Base-by-base conservation (phyloP, 1,139 yeast species). In the Spathaspora sp. region DNA sequence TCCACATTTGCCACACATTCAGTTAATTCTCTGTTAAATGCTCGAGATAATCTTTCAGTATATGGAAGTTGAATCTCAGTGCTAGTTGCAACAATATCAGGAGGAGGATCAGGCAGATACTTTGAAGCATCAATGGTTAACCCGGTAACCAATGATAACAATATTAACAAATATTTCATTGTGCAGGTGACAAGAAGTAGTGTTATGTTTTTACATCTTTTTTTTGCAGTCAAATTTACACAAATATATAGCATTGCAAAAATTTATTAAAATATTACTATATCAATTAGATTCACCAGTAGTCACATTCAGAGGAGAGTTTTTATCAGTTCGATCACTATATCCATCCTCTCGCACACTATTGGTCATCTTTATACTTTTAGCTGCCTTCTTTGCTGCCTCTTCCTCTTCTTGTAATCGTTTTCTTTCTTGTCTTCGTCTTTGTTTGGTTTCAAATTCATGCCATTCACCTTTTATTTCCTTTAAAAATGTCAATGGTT, bases 401-500 rank as follows among this genome's bases (percentile, higher is more conserved):
- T 46, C 54, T 41, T 52, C 56, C 43, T 66, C 74, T 7, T 71
- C 77, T 49, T 71, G 74, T 16, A 71, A 43, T 47, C 74, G 59
- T 49, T 73, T 73, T 39, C 83, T 73, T 61, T 80, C 82, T 57
- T 77, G 83, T 55, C 88, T 76, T 58, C 95, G 74, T 57, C 89
- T 81, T 67, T 84, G 85, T 65, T 93, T 90, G 4, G 97, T 95
- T 61, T 93, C 99, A 64, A 86, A 91, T 61, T 93, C 99, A 61
- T 93, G 99, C 95, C 98, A 91, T 63, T 95, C 98, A 2, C 90
- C 90, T 47, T 78, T 76, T 38, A 84, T 69, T 13, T 76, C 80
- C 43, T 76, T 70, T 53, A 85, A 69, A 48, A 84, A 76, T 11
- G 68, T 68, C 43, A 83, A 65, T 2, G 86, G 83, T 51, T 76